Evolutionary conservation across 2,329 filamentous ascomycete genomes (phyloP).

Genomic region (Fusarium poae): DNA sequence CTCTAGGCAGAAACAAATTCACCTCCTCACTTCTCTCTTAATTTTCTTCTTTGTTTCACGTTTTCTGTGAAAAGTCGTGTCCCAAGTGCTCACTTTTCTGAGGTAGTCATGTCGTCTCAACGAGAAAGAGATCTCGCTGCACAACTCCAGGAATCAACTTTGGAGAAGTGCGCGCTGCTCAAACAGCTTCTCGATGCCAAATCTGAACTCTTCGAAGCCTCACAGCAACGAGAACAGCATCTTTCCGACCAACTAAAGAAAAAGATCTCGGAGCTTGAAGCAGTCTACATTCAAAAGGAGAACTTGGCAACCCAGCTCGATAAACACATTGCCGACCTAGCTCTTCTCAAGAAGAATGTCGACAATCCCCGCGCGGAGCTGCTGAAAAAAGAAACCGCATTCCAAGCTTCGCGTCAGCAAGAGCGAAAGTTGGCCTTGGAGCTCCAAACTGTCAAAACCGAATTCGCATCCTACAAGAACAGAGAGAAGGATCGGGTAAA

Average conservation of each 20-base stretch:
- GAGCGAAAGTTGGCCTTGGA: slow-evolving; percentile 13
- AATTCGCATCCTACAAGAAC: background rate
- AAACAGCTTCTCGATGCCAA: slow-evolving; percentile 21
- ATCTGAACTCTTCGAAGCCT: background rate
- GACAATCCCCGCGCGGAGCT: slow-evolving; percentile 1
- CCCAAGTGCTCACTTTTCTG: background rate
- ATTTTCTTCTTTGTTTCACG: background rate
- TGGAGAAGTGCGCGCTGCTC: slow-evolving; percentile 6
- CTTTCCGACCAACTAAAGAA: slow-evolving; percentile 2
- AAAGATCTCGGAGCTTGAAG: background rate
- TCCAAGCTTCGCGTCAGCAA: slow-evolving; percentile 2
- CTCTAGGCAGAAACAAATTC: background rate
- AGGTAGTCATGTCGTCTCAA: slow-evolving; percentile 10
- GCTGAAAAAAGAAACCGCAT: slow-evolving; percentile 10
- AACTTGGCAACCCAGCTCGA: background rate
- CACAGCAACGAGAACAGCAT: slow-evolving; percentile 15
- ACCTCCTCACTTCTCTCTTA: background rate
- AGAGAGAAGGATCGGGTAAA: background rate
- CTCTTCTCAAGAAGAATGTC: background rate
- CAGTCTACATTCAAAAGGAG: background rate
- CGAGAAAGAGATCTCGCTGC: slow-evolving; percentile 19
- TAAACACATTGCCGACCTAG: background rate
- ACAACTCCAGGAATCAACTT: slow-evolving; percentile 18
- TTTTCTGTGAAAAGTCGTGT: background rate
- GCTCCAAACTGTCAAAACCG: slow-evolving; percentile 1